phyloP scores from a whole-genome alignment of 2,329 filamentous ascomycete genomes.

The Rosellinia necatrix region DNA sequence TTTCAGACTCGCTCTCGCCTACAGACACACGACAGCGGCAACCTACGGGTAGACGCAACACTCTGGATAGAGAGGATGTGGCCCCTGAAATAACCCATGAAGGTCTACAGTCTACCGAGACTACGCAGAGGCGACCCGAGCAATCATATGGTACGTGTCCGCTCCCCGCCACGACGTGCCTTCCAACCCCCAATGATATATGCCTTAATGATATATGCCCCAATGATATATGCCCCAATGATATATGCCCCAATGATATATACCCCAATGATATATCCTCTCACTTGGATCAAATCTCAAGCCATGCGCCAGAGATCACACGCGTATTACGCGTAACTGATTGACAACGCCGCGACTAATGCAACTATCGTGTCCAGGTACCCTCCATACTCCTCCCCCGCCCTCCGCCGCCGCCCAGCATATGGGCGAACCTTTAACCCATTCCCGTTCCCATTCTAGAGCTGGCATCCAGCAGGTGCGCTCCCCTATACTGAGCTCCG shows the following conservation, averaged over 20 bases:
- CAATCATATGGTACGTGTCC: constrained; percentile 57
- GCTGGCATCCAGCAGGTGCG: constrained; percentile 44
- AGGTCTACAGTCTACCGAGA: constrained; percentile 64
- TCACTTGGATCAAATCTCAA: neutral
- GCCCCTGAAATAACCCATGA: constrained; percentile 58
- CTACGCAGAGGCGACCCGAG: constrained; percentile 62
- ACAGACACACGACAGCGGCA: constrained; percentile 56
- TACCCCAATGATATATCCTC: neutral
- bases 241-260: constrained; percentile 9
- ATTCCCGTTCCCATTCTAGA: constrained; percentile 48
- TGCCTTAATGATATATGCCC: too few relatives aligned
- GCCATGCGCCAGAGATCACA: neutral
- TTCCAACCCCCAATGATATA: too few relatives aligned
- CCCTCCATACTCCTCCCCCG: constrained; percentile 42
- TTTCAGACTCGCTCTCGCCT: constrained; percentile 50
- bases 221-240: neutral
- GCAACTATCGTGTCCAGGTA: constrained; percentile 36
- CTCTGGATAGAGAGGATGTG: constrained; percentile 51
- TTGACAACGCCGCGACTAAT: constrained; percentile 33
- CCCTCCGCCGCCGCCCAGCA: constrained; percentile 34
- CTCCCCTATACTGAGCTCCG: constrained; percentile 52
- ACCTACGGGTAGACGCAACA: constrained; percentile 41
- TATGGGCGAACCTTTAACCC: constrained; percentile 44
- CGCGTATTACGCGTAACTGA: neutral
- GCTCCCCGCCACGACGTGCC: constrained; percentile 15